Evolutionary conservation across 169 alveolate genomes (phyloP).

Genomic region (Eimeria zaria): DNA sequence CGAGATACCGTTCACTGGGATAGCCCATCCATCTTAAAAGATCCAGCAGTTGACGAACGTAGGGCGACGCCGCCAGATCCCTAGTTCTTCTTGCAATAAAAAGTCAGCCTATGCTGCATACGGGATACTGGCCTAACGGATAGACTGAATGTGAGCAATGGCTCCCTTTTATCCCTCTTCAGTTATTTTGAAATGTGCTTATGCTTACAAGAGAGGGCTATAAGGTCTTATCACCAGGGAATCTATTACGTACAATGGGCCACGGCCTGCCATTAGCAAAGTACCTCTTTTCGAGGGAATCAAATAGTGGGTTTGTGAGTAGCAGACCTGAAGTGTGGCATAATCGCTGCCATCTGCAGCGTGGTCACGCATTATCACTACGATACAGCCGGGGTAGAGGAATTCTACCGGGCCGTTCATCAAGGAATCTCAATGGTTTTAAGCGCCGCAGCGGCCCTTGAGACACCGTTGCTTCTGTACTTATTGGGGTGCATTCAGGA

Average conservation of each 20-base stretch:
- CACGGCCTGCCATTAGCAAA: too few relatives aligned
- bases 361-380: not conserved
- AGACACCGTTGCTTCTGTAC: not conserved
- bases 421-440: not conserved
- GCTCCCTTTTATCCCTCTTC: too few relatives aligned
- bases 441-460: not conserved
- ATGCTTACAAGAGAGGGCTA: not conserved
- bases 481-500: not conserved
- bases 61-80: not conserved
- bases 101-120: not conserved
- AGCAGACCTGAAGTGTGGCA: not conserved
- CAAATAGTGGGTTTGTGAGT: not conserved
- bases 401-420: not conserved
- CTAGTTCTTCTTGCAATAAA: not conserved
- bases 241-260: not conserved
- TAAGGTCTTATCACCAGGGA: not conserved
- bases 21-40: not conserved
- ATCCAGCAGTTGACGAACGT: not conserved
- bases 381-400: not conserved
- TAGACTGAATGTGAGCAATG: not conserved
- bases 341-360: not conserved
- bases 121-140: not conserved
- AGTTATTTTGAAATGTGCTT: too few relatives aligned
- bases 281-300: too few relatives aligned
- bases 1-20: not conserved